phyloP scores from a whole-genome alignment of 768 basidiomycete genomes.

The Pulveroboletus sp. region DNA sequence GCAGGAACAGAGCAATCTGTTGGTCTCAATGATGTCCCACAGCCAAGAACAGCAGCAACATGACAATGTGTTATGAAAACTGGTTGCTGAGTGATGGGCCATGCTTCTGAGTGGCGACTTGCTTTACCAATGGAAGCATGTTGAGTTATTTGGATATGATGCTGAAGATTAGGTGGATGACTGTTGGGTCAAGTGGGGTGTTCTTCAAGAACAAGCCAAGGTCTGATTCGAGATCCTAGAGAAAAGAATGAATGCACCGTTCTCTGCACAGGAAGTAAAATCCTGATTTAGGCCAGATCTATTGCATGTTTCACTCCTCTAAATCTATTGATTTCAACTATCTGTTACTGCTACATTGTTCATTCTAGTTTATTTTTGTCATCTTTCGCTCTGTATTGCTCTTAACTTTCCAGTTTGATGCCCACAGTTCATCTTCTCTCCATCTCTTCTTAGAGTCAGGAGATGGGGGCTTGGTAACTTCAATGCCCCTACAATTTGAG shows the following conservation, averaged over 20 bases:
- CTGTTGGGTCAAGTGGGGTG: constrained; percentile 62
- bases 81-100: constrained; percentile 44
- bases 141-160: constrained; percentile 49
- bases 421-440: not conserved
- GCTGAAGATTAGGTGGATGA: constrained; percentile 56
- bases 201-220: constrained; percentile 38
- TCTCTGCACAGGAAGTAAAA: not conserved
- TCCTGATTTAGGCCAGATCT: not conserved
- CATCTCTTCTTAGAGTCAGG: too few species aligned
- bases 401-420: not conserved
- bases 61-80: constrained; percentile 38
- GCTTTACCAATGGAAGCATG: constrained; percentile 45
- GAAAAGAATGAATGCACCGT: constrained; percentile 10
- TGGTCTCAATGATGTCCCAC: constrained; percentile 40
- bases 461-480: too few species aligned
- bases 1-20: constrained; percentile 44
- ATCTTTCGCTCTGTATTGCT: not conserved
- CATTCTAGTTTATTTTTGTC: not conserved
- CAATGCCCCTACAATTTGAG: too few species aligned
- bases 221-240: constrained; percentile 18
- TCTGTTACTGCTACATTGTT: not conserved
- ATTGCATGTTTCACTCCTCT: not conserved
- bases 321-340: too few species aligned
- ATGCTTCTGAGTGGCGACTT: constrained; percentile 30
- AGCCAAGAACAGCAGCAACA: constrained; percentile 44